These are phyloP conservation scores for Polyporus arcularius DNA, from an alignment of 768 basidiomycete genomes.

Conservation along the genomic window DNA sequence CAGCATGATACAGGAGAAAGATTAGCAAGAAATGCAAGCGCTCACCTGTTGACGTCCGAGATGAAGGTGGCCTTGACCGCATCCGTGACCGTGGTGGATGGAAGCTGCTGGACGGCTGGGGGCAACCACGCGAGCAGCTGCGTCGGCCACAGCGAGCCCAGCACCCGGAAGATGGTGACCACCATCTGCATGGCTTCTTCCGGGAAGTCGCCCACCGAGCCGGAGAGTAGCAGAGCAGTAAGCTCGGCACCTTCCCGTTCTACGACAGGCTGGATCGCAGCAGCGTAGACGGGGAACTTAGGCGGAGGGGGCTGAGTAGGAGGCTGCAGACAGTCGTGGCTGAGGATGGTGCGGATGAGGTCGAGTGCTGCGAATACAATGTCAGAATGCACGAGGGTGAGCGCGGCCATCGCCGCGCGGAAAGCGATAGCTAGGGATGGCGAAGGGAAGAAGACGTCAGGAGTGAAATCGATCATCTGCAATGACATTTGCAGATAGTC, in stretches of 20 bases:
- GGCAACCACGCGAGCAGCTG: constrained; percentile 76
- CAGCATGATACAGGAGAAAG: constrained; percentile 1
- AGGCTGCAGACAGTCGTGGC: constrained; percentile 68
- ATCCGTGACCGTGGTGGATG: constrained; percentile 57
- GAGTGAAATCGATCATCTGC: constrained; percentile 64
- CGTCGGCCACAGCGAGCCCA: constrained; percentile 66
- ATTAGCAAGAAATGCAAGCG: not conserved
- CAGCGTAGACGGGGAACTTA: constrained; percentile 63
- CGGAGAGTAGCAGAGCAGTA: constrained; percentile 66
- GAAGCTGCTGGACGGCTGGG: constrained; percentile 68
- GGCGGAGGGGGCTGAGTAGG: constrained; percentile 47
- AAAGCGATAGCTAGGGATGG: constrained; percentile 78
- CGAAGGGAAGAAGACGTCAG: constrained; percentile 80
- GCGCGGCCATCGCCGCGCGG: constrained; percentile 70
- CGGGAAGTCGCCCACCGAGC: constrained; percentile 85
- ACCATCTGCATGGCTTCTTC: constrained; percentile 78
- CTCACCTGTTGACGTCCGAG: constrained; percentile 72
- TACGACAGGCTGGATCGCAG: constrained; percentile 60
- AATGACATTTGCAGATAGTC: constrained; percentile 86
- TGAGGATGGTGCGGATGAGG: constrained; percentile 72
- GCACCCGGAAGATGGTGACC: constrained; percentile 73
- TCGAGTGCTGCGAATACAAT: constrained; percentile 83
- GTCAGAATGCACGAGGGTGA: constrained; percentile 82
- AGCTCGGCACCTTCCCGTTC: constrained; percentile 75
- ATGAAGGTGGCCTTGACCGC: constrained; percentile 74